Percentiles rank a stretch among this genome's conserved stretches.
Evolutionary conservation across 106 monocot genomes (phyloP).

Genomic region (Dendrobium officinale): DNA sequence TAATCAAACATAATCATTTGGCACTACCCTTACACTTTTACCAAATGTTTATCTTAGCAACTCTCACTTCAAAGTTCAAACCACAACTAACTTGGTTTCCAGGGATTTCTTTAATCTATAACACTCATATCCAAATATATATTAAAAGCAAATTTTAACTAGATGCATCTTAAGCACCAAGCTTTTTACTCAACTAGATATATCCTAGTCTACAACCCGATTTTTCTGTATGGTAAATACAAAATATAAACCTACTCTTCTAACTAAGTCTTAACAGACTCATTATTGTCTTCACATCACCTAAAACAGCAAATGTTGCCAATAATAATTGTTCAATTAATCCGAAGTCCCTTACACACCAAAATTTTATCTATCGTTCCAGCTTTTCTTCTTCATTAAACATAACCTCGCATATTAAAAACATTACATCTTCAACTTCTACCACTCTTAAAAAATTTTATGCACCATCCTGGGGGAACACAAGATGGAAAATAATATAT

Average conservation of each 20-base stretch:
- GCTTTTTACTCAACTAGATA: background rate
- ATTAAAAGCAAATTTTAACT: background rate
- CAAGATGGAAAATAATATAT: background rate
- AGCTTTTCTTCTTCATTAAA: background rate
- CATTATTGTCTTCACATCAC: background rate
- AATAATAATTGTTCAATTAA: background rate
- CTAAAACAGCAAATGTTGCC: background rate
- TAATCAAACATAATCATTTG: too few relatives aligned
- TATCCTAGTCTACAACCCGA: background rate
- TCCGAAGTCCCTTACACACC: background rate
- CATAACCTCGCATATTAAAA: background rate
- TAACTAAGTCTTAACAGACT: background rate
- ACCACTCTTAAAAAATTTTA: background rate
- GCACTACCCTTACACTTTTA: background rate
- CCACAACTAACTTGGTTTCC: background rate
- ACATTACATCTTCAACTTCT: background rate
- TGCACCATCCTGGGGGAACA: background rate
- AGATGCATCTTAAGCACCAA: background rate
- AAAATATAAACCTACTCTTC: background rate
- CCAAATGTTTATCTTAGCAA: background rate
- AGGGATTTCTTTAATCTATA: background rate
- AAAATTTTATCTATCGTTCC: background rate
- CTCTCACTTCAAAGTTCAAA: background rate
- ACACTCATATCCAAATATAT: background rate
- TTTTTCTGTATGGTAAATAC: background rate